Evolutionary conservation across 129 eudicot genomes (phyloP).

Genomic region (Rutidosis leptorrhynchoides): DNA sequence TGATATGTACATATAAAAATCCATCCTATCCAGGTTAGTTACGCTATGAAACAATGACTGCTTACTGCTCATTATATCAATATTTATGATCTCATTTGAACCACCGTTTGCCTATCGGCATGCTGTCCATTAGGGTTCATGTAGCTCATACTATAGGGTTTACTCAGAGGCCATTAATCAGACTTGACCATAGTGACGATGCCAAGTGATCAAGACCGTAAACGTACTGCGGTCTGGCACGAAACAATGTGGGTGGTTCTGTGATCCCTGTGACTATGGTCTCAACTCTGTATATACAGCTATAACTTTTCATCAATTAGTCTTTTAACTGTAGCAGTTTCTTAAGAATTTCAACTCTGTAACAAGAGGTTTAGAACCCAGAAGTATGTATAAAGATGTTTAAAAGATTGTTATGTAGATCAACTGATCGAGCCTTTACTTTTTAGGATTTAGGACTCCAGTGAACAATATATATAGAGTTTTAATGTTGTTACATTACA

Average conservation of each 20-base stretch:
- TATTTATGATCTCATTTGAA: conserved; percentile 42
- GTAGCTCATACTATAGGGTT: conserved; percentile 38
- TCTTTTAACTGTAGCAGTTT: conserved; percentile 34
- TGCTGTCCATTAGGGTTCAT: conserved; percentile 34
- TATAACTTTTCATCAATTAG: conserved; percentile 26
- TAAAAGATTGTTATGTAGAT: neutral
- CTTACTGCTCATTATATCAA: neutral
- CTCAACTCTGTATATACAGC: too few relatives aligned
- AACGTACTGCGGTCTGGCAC: too few relatives aligned
- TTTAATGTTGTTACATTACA: neutral
- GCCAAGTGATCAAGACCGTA: too few relatives aligned
- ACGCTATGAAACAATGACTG: conserved; percentile 3
- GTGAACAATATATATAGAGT: neutral
- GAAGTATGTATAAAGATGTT: conserved; percentile 1
- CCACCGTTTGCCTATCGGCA: conserved; percentile 44
- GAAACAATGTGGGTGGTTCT: too few relatives aligned
- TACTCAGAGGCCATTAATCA: too few relatives aligned
- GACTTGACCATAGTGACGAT: too few relatives aligned
- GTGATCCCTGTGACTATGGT: too few relatives aligned
- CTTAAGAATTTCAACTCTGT: neutral
- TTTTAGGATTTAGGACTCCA: neutral
- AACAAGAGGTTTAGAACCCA: conserved; percentile 6
- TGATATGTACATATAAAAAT: neutral
- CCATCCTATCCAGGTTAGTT: conserved; percentile 15
- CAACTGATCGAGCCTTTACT: neutral